These are phyloP conservation scores for Themeda triandra DNA, from an alignment of 176 grass and related monocot species.

Conservation along the genomic window DNA sequence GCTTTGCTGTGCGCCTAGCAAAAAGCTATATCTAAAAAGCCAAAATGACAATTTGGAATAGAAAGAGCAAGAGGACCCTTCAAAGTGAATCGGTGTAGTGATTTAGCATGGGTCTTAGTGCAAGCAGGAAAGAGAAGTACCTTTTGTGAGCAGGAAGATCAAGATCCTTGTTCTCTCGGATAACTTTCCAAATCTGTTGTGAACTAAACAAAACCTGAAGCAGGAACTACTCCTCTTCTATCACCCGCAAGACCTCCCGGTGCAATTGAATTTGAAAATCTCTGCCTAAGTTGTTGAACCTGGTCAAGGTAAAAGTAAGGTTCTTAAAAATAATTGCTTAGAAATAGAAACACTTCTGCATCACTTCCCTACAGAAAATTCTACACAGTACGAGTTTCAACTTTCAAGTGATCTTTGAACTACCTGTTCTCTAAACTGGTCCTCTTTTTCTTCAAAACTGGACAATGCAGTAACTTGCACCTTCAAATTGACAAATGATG, in stretches of 20 bases:
- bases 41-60: no score
- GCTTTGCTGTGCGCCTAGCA: no score
- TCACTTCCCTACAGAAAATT: neutral
- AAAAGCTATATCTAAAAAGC: no score
- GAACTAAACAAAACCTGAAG: slow-evolving; percentile 97
- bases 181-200: slow-evolving; percentile 95
- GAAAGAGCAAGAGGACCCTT: neutral
- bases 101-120: slow-evolving; percentile 11
- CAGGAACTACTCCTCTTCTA: slow-evolving; percentile 91
- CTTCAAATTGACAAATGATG: slow-evolving; percentile 44
- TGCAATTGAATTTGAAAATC: slow-evolving; percentile 91
- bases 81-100: neutral
- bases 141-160: slow-evolving; percentile 99
- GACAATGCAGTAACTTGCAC: slow-evolving; percentile 85
- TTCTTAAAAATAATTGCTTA: slow-evolving; percentile 19
- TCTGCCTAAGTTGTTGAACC: slow-evolving; percentile 92
- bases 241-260: slow-evolving; percentile 95
- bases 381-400: slow-evolving; percentile 15
- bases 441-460: slow-evolving; percentile 99
- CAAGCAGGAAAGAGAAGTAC: slow-evolving; percentile 30
- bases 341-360: neutral
- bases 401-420: slow-evolving; percentile 23
- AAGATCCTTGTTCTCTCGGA: slow-evolving; percentile 93
- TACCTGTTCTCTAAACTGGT: slow-evolving; percentile 89
- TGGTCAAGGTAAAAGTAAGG: slow-evolving; percentile 45